Conservation (phyloP, 2,329 filamentous ascomycete species). For the Botryotinia calthae region DNA sequence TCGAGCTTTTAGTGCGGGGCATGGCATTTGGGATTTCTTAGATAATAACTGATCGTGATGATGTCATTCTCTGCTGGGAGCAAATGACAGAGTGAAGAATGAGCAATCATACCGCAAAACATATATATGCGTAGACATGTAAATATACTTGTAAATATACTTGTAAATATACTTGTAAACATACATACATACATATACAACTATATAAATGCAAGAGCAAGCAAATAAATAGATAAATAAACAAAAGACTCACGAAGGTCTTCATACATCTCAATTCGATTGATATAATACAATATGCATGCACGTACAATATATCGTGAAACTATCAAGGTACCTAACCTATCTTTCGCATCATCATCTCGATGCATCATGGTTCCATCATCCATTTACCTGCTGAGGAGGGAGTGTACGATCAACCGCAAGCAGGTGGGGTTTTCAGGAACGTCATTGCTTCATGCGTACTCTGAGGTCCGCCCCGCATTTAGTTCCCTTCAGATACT, state of each 20-base stretch:
- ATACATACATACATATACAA: too few relatives aligned
- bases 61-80: background rate
- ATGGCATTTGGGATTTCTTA: background rate
- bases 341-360: background rate
- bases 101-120: background rate
- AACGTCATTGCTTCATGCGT: slow-evolving; percentile 5
- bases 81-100: background rate
- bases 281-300: too few relatives aligned
- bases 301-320: background rate
- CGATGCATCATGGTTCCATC: background rate
- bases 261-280: too few relatives aligned
- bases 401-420: background rate
- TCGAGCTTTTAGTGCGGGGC: background rate
- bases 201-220: too few relatives aligned
- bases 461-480: background rate
- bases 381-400: background rate
- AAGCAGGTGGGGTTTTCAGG: background rate
- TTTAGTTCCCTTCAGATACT: background rate
- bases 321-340: background rate
- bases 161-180: too few relatives aligned
- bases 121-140: too few relatives aligned
- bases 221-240: too few relatives aligned
- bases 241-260: too few relatives aligned
- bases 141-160: too few relatives aligned
- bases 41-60: background rate